Percentiles rank a stretch among this genome's conserved stretches.
Conservation (phyloP, 495 filamentous ascomycete species). For the Niebla homalea region DNA sequence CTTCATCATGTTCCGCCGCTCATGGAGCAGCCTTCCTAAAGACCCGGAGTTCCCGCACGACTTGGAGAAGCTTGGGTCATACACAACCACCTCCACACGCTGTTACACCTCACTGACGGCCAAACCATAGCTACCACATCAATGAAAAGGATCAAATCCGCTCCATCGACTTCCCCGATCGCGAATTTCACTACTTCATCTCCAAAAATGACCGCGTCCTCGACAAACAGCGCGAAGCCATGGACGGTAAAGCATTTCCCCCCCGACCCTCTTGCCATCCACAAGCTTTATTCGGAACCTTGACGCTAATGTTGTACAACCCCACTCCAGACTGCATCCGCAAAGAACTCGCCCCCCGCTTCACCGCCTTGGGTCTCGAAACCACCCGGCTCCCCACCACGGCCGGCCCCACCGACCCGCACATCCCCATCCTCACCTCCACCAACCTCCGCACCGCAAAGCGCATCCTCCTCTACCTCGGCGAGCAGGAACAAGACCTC, state of each 20-base stretch:
- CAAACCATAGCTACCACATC: conserved; percentile 49
- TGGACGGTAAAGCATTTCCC: conserved; percentile 42
- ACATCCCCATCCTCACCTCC: conserved; percentile 56
- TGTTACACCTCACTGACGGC: not conserved
- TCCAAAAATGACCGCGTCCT: conserved; percentile 60
- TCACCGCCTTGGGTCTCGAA: conserved; percentile 41
- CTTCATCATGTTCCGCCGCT: conserved; percentile 54
- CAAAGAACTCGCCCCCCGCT: conserved; percentile 43
- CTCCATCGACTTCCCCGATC: conserved; percentile 46
- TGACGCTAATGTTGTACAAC: conserved; percentile 1
- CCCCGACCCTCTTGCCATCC: not conserved
- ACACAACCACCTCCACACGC: conserved; percentile 19
- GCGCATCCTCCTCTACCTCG: conserved; percentile 62
- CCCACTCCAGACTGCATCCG: conserved; percentile 45
- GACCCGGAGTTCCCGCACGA: conserved; percentile 53
- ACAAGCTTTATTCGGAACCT: not conserved
- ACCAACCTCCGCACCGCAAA: conserved; percentile 39
- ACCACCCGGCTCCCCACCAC: conserved; percentile 46
- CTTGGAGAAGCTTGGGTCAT: conserved; percentile 61
- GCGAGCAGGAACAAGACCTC: conserved; percentile 55
- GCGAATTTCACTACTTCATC: conserved; percentile 60
- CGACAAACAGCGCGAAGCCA: conserved; percentile 50
- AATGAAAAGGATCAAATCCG: conserved; percentile 60
- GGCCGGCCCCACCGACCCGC: conserved; percentile 31
- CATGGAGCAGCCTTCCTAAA: conserved; percentile 47